Percentiles rank a stretch among this genome's conserved stretches.
Evolutionary conservation across 768 basidiomycete species (phyloP).

Genomic region (Lactarius quietus): DNA sequence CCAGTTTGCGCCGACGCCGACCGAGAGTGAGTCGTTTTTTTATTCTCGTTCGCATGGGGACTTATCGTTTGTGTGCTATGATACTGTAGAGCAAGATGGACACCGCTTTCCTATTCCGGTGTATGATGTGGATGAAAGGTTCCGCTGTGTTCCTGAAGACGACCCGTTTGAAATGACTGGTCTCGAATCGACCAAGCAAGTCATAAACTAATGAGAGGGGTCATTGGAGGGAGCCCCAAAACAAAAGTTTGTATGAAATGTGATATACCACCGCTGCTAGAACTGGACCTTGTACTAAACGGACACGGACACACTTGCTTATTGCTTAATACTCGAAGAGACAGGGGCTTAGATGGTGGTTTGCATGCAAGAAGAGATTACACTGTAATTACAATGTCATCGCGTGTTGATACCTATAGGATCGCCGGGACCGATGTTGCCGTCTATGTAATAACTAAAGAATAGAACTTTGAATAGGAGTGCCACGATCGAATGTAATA

Average conservation of each 20-base stretch:
- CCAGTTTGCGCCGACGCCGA: constrained; percentile 25
- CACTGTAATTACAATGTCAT: not conserved
- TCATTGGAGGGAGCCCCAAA: no score
- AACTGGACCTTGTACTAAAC: not conserved
- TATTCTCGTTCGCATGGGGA: not conserved
- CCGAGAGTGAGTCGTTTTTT: constrained; percentile 19
- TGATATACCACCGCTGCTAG: not conserved
- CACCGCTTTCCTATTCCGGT: constrained; percentile 25
- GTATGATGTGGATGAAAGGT: constrained; percentile 21
- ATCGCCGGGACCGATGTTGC: constrained; percentile 38
- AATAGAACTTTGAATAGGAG: constrained; percentile 82
- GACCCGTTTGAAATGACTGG: constrained; percentile 8
- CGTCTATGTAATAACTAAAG: constrained; percentile 54
- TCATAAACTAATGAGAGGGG: not conserved
- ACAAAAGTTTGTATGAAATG: no score
- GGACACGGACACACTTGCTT: constrained; percentile 6
- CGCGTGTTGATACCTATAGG: constrained; percentile 24
- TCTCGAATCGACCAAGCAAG: constrained; percentile 1
- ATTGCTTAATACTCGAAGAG: not conserved
- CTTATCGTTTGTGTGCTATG: not conserved
- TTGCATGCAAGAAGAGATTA: not conserved
- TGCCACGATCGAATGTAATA: constrained; percentile 75
- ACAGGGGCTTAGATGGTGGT: not conserved
- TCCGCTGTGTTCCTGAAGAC: constrained; percentile 13
- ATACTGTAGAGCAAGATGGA: constrained; percentile 18